Evolutionary conservation across 208 protist genomes (phyloP), one percentile per base, ranked within the genome.

Genomic region (Tritrichomonas musculus): DNA sequence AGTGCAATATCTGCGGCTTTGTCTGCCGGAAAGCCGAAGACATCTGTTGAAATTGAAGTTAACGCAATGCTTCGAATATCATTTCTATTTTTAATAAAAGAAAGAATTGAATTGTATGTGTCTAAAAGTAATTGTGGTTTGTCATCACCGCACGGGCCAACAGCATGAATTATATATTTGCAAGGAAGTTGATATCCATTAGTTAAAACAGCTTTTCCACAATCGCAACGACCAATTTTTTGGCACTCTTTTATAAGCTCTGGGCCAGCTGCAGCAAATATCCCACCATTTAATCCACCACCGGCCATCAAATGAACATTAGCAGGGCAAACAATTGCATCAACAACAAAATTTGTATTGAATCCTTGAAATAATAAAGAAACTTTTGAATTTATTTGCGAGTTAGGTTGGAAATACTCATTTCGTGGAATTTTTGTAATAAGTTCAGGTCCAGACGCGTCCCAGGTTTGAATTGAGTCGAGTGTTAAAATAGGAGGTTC

Each of bases 281-380:
- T 97, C 0, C 95, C 96, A 1, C 96, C 96, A 94, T 97, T 96
- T 55, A 97, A 95, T 0, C 97, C 97, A 41, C 96, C 95, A 33
- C 97, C 97, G 50, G 96, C 96, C 47, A 96, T 94, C 25, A 94
- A 94, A 3, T 55, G 41, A 82, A 94, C 95, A 93, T 97, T 97
- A 14, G 97, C 96, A 0, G 97, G 96, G 88, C 97, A 97, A 47
- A 97, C 97, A 60, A 97, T 96, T 1, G 95, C 95, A 92, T 97
- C 97, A 4, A 96, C 60, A 65, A 93, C 49, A 60, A 97, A 92
- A 11, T 96, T 92, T 20, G 93, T 96, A 22, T 96, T 95, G 0
- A 94, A 93, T 27, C 96, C 96, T n/a, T 50, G 72, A 30, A 39
- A 64, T 50, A 33, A 82, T 47, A 82, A 49, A 25, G 41, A 20